Evolutionary conservation across 768 basidiomycete genomes (phyloP), one percentile per base, ranked within the genome.

Genomic region (Boletus tylopilopsis): DNA sequence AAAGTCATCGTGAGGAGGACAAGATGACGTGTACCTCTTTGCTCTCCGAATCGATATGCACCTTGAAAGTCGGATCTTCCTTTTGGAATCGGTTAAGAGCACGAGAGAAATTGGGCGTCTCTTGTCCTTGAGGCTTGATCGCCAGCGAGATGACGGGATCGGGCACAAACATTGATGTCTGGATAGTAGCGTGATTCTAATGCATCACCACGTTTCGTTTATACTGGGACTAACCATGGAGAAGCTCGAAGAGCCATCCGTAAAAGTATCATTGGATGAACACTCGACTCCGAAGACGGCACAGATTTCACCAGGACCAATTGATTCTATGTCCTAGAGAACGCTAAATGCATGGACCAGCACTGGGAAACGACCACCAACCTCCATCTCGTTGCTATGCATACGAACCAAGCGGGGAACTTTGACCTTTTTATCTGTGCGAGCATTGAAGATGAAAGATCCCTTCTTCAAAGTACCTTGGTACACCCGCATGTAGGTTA

Each of bases 341-440:
- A 24, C n/a, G 39, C 23, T 54, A 15, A 47, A 22, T 11, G 4
- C 29, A 23, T 24, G 34, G 13, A 36, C 30, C 40, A 33, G 29
- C 9, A 24, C 4, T 18, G 1, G 16, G 15, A 27, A 41, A 49
- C 6, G 2, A 24, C 23, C 3, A 63, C 78, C 32, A 43, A 90
- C 90, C 82, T 99, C 96, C 96, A 98, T 97, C 69, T 99, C 95
- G 56, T 98, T 90, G 68, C 87, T 90, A 69, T 99, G 96, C 96
- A 99, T 95, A 50, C 93, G 81, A 49, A 98, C 96, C 56, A 99
- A 73, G 33, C 94, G 79, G 2, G 96, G 94, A 11, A 99, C 90
- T 71, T 98, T 97, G 70, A 96, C 88, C 71, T 85, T 92, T 79
- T 97, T 99, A 38, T 94, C 95, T 19, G 94, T 93, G 34, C 94